A percentile compares a stretch with the other conserved stretches of the same genome.
These are phyloP conservation scores for Mayamaea pseudoterrestris DNA, from an alignment of 108 stramenopile species.

Conservation along the genomic window DNA sequence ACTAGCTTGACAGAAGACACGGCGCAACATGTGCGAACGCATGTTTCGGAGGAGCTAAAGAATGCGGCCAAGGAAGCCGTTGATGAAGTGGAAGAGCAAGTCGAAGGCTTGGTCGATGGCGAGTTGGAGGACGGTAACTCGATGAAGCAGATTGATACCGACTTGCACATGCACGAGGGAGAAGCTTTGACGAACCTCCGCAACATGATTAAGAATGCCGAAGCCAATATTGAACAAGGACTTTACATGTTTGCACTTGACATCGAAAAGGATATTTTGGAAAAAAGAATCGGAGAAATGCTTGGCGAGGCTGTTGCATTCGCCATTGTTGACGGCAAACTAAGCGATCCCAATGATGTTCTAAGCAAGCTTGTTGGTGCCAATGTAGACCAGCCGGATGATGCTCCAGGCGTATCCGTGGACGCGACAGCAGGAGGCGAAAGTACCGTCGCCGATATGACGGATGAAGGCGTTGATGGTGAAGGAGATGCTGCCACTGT, in stretches of 20 bases:
- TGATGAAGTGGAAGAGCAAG: neutral
- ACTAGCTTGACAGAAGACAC: no score
- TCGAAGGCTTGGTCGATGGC: neutral
- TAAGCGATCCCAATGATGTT: neutral
- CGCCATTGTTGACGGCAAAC: neutral
- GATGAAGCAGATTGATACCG: constrained; percentile 1
- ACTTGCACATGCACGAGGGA: constrained; percentile 1
- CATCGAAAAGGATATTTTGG: constrained; percentile 9
- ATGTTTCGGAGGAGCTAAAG: neutral
- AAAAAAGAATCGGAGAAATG: constrained; percentile 2
- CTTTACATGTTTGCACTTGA: no score
- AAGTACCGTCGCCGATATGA: neutral
- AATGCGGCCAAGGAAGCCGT: constrained; percentile 2
- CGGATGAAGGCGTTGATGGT: constrained; percentile 1
- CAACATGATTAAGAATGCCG: neutral
- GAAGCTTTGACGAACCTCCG: neutral
- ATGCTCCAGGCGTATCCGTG: neutral
- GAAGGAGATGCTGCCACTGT: neutral
- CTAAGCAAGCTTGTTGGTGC: neutral
- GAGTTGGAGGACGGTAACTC: neutral
- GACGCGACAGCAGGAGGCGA: neutral
- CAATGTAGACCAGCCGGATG: neutral
- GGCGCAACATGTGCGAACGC: no score
- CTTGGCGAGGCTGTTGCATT: neutral
- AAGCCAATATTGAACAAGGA: no score